A percentile compares a stretch with the other conserved stretches of the same genome.
Evolutionary conservation across 2,329 filamentous ascomycete genomes (phyloP).

Genomic region (Capronia epimyces): DNA sequence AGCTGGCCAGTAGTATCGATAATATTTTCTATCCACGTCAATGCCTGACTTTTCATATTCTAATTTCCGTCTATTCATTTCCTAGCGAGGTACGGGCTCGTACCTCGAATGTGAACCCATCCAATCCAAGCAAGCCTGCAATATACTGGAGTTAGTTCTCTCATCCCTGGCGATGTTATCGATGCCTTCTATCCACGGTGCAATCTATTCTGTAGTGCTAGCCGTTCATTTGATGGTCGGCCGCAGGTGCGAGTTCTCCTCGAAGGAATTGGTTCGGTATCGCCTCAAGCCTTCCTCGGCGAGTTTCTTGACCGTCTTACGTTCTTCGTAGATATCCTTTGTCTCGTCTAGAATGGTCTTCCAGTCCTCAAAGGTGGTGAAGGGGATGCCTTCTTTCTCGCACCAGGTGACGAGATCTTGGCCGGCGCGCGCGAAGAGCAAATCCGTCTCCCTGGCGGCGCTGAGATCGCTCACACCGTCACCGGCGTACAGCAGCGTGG

Average conservation of each 20-base stretch:
- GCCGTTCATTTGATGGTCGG: slow-evolving; percentile 13
- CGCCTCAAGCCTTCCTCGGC: slow-evolving; percentile 42
- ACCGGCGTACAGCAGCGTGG: slow-evolving; percentile 87
- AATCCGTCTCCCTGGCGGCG: slow-evolving; percentile 84
- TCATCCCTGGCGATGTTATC: background rate
- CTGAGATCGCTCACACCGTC: slow-evolving; percentile 91
- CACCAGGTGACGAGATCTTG: slow-evolving; percentile 85
- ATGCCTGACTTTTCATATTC: too few relatives aligned
- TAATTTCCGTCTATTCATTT: too few relatives aligned
- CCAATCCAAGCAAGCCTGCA: too few relatives aligned
- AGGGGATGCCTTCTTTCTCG: slow-evolving; percentile 75
- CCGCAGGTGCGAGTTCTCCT: slow-evolving; percentile 12
- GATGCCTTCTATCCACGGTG: background rate
- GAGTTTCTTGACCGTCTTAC: slow-evolving; percentile 64
- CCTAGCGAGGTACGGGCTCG: too few relatives aligned
- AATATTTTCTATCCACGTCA: too few relatives aligned
- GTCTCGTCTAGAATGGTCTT: slow-evolving; percentile 69
- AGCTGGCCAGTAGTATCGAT: too few relatives aligned
- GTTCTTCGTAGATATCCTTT: slow-evolving; percentile 69
- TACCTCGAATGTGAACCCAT: too few relatives aligned
- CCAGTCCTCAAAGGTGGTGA: slow-evolving; percentile 83
- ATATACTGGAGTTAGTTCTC: background rate
- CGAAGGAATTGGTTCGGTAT: slow-evolving; percentile 26
- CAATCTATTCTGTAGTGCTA: background rate
- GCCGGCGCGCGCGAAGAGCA: slow-evolving; percentile 89